phyloP scores from a whole-genome alignment of 2,329 filamentous ascomycete species.

The Ophiocordyceps robertsii region DNA sequence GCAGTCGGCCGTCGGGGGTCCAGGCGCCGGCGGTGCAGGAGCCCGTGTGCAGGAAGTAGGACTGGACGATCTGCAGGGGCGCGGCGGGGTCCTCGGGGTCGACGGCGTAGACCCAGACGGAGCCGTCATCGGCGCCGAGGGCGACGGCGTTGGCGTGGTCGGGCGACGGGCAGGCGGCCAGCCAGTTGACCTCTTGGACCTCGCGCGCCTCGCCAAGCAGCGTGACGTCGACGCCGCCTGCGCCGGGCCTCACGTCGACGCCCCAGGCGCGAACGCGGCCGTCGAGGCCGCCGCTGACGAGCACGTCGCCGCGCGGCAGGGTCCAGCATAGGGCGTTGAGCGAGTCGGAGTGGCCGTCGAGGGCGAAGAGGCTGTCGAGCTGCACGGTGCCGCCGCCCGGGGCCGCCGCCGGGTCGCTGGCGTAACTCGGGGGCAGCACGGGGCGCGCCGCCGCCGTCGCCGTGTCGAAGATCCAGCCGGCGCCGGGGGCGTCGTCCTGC shows the following conservation, averaged over 20 bases:
- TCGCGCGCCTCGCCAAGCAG: constrained; percentile 72
- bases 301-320: constrained; percentile 65
- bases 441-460: constrained; percentile 48
- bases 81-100: constrained; percentile 45
- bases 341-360: constrained; percentile 87
- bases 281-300: constrained; percentile 80
- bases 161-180: constrained; percentile 59
- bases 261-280: constrained; percentile 65
- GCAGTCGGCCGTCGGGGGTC: constrained; percentile 73
- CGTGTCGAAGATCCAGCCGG: constrained; percentile 75
- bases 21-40: constrained; percentile 82
- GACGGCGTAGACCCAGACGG: constrained; percentile 91
- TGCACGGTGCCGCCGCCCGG: constrained; percentile 35
- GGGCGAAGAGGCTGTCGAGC: constrained; percentile 52
- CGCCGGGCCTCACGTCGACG: constrained; percentile 29
- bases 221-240: constrained; percentile 36
- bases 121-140: constrained; percentile 78
- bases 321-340: constrained; percentile 82
- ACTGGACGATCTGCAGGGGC: constrained; percentile 71
- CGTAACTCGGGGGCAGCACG: constrained; percentile 64
- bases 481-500: constrained; percentile 50
- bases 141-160: constrained; percentile 70
- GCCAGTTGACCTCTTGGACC: constrained; percentile 92
- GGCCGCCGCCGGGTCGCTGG: constrained; percentile 43
- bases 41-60: constrained; percentile 81